Evolutionary conservation across 2,329 filamentous ascomycete genomes (phyloP).

Genomic region (Amesomyces nigricolor): DNA sequence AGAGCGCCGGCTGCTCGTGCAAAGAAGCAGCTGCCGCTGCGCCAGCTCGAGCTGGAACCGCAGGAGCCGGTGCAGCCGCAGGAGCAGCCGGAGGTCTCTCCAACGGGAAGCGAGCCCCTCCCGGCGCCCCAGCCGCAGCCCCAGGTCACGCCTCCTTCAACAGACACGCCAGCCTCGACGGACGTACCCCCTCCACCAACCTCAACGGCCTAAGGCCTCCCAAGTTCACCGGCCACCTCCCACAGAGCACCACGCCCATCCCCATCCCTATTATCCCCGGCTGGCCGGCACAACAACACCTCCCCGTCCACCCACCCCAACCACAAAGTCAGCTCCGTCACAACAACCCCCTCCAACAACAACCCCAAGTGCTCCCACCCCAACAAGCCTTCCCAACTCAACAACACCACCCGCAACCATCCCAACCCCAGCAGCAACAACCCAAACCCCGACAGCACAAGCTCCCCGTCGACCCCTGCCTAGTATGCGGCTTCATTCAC

Average conservation of each 20-base stretch:
- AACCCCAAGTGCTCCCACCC: neutral
- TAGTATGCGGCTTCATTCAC: constrained; percentile 22
- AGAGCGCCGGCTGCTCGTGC: neutral
- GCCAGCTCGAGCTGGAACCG: constrained; percentile 8
- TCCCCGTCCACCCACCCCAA: neutral
- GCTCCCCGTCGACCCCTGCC: constrained; percentile 7
- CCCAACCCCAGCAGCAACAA: neutral
- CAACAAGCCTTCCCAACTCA: neutral
- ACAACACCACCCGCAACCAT: neutral
- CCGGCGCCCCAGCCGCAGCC: no score
- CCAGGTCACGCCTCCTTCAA: no score
- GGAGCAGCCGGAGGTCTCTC: neutral
- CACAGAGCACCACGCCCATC: no score
- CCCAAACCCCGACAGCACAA: neutral
- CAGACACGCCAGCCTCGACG: no score
- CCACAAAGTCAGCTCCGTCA: neutral
- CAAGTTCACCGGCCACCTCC: no score
- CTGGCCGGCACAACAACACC: neutral
- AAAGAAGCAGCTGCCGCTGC: constrained; percentile 1
- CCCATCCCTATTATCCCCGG: no score
- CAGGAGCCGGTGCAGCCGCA: neutral
- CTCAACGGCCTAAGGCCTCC: no score
- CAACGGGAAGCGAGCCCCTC: no score
- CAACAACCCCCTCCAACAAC: neutral
- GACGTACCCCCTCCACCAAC: no score